phyloP scores from a whole-genome alignment of 139 green algal genomes.

The Desmodesmus armatus region DNA sequence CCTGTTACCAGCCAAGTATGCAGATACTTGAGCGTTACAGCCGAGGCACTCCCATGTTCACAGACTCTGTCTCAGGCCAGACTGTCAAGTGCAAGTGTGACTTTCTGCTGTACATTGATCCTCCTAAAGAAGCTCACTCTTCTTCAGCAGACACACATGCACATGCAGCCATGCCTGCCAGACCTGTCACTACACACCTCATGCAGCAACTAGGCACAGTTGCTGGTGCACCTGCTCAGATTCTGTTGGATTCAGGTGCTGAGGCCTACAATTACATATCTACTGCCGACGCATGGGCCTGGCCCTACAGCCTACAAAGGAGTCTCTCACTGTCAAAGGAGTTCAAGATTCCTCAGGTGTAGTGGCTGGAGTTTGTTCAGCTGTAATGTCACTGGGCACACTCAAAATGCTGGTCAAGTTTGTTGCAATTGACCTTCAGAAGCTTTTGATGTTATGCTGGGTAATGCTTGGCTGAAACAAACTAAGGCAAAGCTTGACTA shows the following conservation, averaged over 20 bases:
- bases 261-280: constrained; percentile 14
- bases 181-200: neutral
- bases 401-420: neutral
- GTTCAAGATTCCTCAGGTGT: too few relatives aligned
- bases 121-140: too few relatives aligned
- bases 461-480: neutral
- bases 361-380: neutral
- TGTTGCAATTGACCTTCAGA: constrained; percentile 3
- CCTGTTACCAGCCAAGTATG: too few relatives aligned
- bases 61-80: too few relatives aligned
- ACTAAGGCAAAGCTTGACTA: constrained; percentile 11
- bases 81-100: too few relatives aligned
- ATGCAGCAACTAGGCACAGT: constrained; percentile 11
- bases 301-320: neutral
- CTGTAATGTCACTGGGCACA: neutral
- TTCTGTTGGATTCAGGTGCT: constrained; percentile 18
- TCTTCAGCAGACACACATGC: too few relatives aligned
- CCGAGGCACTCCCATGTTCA: too few relatives aligned
- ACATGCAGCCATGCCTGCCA: too few relatives aligned
- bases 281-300: neutral
- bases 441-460: constrained; percentile 32
- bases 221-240: neutral
- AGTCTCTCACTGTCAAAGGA: too few relatives aligned
- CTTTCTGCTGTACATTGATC: too few relatives aligned
- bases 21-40: too few relatives aligned